Base-by-base conservation (phyloP, 1,139 yeast species). In the Yamadazyma mexicana region DNA sequence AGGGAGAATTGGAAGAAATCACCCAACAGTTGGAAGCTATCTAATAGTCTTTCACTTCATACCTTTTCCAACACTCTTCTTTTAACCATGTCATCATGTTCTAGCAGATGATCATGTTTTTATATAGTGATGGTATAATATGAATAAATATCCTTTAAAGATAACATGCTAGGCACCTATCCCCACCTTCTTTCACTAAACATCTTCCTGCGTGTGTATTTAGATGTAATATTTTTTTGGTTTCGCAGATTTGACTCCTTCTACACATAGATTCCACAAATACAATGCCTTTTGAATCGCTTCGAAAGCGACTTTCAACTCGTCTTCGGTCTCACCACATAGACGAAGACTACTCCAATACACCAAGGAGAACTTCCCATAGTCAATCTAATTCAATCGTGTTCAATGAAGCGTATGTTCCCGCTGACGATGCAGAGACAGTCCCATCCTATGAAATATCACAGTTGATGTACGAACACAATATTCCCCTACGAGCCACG, bases 1-100 rank as follows among this genome's bases (percentile, higher is more conserved):
- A 87, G 77, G 79, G 87, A 50, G 98, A 92, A 71, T 79, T 92
- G 72, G 94, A 86, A 51, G 97, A 91, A 72, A 89, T 92, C 72
- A 82, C 87, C 65, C 88, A 86, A 64, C 96, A 89, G 72, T 83
- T 89, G 69, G 96, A 89, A 67, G 83, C 87, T 55, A 79, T 87
- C 71, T 87, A 80, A 69, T 33, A 14, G 11, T 11, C 4, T 18
- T 17, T 18, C 26, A 4, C 5, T 20, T 15, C 14, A 5, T 26
- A 26, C 29, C 29, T 12, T 12, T 10, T 26, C 29, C 15, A 12
- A 6, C 22, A 20, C 22, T 6, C 22, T 20, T 8, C 8, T 8
- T 20, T 8, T 20, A 8, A 6, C 22, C 8, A 20, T 20, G 22
- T 20, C 8, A 20, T 20, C 22, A 20, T 20, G 22, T 20, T 20